Percentiles rank a stretch among this genome's conserved stretches.
phyloP scores from a whole-genome alignment of 371 early-diverging fungal species.

The Lichtheimia corymbifera region DNA sequence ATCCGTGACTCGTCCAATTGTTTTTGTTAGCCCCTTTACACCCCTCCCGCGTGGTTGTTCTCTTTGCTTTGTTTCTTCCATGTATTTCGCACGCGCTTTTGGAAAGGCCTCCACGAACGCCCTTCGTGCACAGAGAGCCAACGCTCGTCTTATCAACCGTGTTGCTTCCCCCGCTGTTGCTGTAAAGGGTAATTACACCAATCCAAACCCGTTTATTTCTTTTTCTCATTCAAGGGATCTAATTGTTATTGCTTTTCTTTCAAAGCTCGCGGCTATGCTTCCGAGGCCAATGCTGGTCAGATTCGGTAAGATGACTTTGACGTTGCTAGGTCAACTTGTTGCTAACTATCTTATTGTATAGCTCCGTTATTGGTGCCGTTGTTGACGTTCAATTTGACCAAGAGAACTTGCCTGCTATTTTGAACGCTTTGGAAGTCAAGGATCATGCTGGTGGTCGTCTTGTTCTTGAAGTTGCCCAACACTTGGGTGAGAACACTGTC shows the following conservation, averaged over 20 bases:
- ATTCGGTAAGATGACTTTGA: conserved; percentile 45
- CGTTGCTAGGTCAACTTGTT: not conserved
- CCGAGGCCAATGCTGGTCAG: conserved; percentile 40
- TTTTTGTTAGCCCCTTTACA: not conserved
- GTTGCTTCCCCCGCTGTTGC: conserved; percentile 23
- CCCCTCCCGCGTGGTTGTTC: conserved; percentile 4
- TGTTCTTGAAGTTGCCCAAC: conserved; percentile 94
- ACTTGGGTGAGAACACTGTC: conserved; percentile 95
- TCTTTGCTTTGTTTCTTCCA: conserved; percentile 12
- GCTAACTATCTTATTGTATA: conserved; percentile 5
- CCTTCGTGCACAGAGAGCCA: conserved; percentile 27
- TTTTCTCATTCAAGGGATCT: not conserved
- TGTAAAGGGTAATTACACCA: conserved; percentile 21
- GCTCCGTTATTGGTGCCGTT: conserved; percentile 90
- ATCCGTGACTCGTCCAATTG: conserved; percentile 1
- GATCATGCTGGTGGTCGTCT: conserved; percentile 73
- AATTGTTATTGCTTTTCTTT: not conserved
- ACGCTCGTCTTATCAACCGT: conserved; percentile 22
- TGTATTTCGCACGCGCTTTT: conserved; percentile 36
- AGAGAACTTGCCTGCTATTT: conserved; percentile 86
- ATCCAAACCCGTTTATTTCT: not conserved
- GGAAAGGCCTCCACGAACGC: conserved; percentile 35
- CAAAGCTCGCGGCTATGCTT: conserved; percentile 43
- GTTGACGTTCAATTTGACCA: conserved; percentile 95
- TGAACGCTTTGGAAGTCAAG: conserved; percentile 93